Evolutionary conservation across 1,284 basidiomycete species (phyloP).

Genomic region (Melampsora americana): DNA sequence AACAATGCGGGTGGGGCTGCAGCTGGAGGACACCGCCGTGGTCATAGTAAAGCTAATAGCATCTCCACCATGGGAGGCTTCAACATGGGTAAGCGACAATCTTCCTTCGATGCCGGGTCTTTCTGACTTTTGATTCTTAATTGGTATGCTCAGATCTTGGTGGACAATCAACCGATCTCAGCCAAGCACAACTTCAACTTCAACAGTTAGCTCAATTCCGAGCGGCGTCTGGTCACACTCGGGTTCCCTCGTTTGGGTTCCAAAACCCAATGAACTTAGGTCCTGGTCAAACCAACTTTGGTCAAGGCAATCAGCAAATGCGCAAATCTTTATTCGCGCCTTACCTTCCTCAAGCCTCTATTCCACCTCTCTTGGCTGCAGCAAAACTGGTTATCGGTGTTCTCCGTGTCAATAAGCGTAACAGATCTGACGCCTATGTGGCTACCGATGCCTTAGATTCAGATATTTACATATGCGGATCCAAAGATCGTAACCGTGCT

Average conservation of each 20-base stretch:
- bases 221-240: slow-evolving; percentile 88
- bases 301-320: slow-evolving; percentile 66
- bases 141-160: slow-evolving; percentile 44
- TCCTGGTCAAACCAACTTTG: slow-evolving; percentile 69
- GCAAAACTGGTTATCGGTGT: slow-evolving; percentile 98
- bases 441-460: slow-evolving; percentile 98
- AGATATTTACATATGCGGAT: slow-evolving; percentile 86
- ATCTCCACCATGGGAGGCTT: slow-evolving; percentile 45
- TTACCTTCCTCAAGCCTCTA: slow-evolving; percentile 93
- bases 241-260: slow-evolving; percentile 95
- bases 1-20: slow-evolving; percentile 69
- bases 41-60: slow-evolving; percentile 12
- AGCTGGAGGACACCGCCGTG: slow-evolving; percentile 53
- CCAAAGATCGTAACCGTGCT: slow-evolving; percentile 97
- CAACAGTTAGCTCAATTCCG: slow-evolving; percentile 96
- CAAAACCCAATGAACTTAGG: slow-evolving; percentile 90
- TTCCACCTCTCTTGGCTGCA: slow-evolving; percentile 93
- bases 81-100: slow-evolving; percentile 35
- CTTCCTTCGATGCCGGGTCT: too few species aligned
- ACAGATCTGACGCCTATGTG: slow-evolving; percentile 97
- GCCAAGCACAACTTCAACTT: slow-evolving; percentile 74
- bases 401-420: slow-evolving; percentile 96
- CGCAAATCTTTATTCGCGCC: slow-evolving; percentile 98
- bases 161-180: slow-evolving; percentile 52
- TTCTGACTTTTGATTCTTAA: slow-evolving; percentile 1